Evolutionary conservation across 208 protist species (phyloP).

Genomic region (Trichomonas gallinae): DNA sequence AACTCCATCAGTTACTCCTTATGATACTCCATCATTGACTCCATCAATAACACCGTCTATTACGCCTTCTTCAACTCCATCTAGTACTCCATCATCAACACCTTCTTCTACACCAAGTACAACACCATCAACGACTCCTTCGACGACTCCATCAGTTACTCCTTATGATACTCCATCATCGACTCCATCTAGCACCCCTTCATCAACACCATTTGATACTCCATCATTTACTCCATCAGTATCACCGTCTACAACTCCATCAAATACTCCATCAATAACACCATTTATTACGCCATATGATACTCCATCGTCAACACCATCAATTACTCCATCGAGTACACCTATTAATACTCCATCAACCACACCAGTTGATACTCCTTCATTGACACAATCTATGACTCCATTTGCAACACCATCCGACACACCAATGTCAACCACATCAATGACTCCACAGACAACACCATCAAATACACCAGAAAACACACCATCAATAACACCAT

Average conservation of each 20-base stretch:
- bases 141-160: not conserved
- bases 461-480: not conserved
- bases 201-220: not conserved
- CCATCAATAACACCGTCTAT: no score
- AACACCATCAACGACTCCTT: not conserved
- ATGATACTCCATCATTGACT: not conserved
- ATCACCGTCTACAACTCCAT: not conserved
- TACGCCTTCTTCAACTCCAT: not conserved
- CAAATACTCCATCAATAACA: not conserved
- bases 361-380: not conserved
- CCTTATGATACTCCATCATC: not conserved
- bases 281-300: not conserved
- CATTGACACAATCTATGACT: no score
- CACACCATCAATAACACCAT: not conserved
- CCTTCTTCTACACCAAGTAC: not conserved
- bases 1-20: not conserved
- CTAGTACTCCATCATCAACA: not conserved
- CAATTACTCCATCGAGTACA: not conserved
- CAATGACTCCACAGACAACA: not conserved
- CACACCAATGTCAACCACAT: not conserved
- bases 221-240: not conserved
- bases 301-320: not conserved
- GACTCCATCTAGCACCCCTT: not conserved
- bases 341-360: not conserved
- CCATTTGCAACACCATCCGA: not conserved